Evolutionary conservation across 257 asterid genomes (phyloP), one percentile per base, ranked within the genome.

Genomic region (Fraxinus excelsior): DNA sequence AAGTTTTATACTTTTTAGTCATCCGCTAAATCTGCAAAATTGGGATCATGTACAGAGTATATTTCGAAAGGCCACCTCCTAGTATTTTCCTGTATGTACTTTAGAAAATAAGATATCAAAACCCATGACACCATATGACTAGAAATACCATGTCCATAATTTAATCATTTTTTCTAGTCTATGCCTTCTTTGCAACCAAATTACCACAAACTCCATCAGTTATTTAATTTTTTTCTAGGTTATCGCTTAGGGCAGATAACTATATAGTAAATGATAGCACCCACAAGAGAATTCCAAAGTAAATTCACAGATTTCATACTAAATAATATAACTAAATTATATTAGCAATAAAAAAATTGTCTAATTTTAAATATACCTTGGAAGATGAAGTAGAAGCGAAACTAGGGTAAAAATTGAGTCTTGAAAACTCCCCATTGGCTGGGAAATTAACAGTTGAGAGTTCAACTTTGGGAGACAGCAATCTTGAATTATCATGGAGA

Each of bases 281-380:
- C 66, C 31, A n/a, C 35, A 37, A 35, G 28, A 62, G 66, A 62
- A 74, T 37, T 12, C 72, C 58, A 35, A 18, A 1, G 19, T 26
- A 35, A 13, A 37, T 23, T 29, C 12, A 28, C 16, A 28, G 40
- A 49, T 71, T 37, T 25, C 19, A n/a, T 53, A 16, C 60, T 2
- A 28, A 74, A 19, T 5, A n/a, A 53, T 49, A n/a, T n/a, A n/a
- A n/a, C n/a, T n/a, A n/a, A n/a, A n/a, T n/a, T n/a, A n/a, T n/a
- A n/a, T n/a, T n/a, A n/a, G n/a, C n/a, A n/a, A n/a, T n/a, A n/a
- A n/a, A n/a, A n/a, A n/a, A n/a, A n/a, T n/a, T n/a, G n/a, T n/a
- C n/a, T n/a, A n/a, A n/a, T n/a, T n/a, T 21, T 56, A 67, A 35
- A 31, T 31, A 31, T 62, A 90, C 92, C 94, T 86, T 84, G 75